These are phyloP conservation scores for Eucalyptus tenuipes DNA, from an alignment of 345 rosid genomes.

Conservation along the genomic window DNA sequence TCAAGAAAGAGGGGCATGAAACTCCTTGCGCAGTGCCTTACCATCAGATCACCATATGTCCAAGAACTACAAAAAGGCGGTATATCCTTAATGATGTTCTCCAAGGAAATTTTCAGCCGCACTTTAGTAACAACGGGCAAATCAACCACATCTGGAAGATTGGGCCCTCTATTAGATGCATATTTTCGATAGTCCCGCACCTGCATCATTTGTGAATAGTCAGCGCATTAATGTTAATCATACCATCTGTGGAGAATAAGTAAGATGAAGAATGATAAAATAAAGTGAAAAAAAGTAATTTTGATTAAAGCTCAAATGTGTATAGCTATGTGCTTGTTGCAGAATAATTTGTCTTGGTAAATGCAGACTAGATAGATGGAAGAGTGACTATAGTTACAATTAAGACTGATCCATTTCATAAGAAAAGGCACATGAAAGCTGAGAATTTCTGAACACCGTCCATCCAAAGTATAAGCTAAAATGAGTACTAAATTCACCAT, in stretches of 20 bases:
- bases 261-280: not conserved
- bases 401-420: not conserved
- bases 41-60: conserved; percentile 98
- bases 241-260: not conserved
- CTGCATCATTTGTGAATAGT: conserved; percentile 21
- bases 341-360: not conserved
- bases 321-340: not conserved
- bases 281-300: not conserved
- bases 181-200: conserved; percentile 69
- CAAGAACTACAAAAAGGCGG: conserved; percentile 68
- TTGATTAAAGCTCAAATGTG: not conserved
- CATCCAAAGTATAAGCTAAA: not conserved
- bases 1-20: not conserved
- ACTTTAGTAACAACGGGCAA: conserved; percentile 54
- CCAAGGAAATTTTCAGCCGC: conserved; percentile 69
- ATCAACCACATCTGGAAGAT: conserved; percentile 4
- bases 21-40: conserved; percentile 5
- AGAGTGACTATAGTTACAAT: not conserved
- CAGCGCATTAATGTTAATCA: not conserved
- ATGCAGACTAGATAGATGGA: not conserved
- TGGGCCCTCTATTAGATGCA: conserved; percentile 39
- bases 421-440: not conserved
- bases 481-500: not conserved
- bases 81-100: conserved; percentile 90
- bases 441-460: not conserved